Percentiles rank a stretch among this genome's conserved stretches.
These are phyloP conservation scores for Circinella umbellata DNA, from an alignment of 371 early-diverging fungal species.

Conservation along the genomic window DNA sequence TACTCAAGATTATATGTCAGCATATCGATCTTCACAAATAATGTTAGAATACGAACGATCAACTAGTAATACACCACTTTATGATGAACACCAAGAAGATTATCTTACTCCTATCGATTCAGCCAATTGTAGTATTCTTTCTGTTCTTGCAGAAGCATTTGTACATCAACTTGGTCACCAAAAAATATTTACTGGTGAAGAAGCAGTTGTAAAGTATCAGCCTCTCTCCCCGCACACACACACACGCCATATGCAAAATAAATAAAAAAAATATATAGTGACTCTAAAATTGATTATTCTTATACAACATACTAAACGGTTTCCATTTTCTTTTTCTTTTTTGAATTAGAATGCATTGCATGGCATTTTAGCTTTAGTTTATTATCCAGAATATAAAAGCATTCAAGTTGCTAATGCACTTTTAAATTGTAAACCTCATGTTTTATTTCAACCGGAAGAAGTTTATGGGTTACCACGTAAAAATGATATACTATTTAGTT, in stretches of 20 bases:
- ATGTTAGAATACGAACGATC: background rate
- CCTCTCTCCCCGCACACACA: background rate
- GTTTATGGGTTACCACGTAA: background rate
- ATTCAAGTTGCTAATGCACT: conserved; percentile 24
- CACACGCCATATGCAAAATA: too few species aligned
- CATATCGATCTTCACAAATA: background rate
- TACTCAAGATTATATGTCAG: background rate
- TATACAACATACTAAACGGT: too few species aligned
- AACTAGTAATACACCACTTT: background rate
- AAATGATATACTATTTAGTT: background rate
- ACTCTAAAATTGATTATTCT: too few species aligned
- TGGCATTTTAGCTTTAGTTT: background rate
- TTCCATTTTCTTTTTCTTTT: too few species aligned
- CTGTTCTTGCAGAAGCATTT: background rate
- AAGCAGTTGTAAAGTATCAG: conserved; percentile 16
- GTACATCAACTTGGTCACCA: background rate
- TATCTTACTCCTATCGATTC: conserved; percentile 3
- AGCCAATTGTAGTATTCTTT: background rate
- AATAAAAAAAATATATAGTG: too few species aligned
- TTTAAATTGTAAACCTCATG: conserved; percentile 20
- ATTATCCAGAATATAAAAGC: conserved; percentile 2
- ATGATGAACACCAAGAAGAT: background rate
- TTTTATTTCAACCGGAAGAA: conserved; percentile 20
- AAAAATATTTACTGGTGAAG: conserved; percentile 20
- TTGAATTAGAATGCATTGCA: background rate